phyloP scores from a whole-genome alignment of 2,329 filamentous ascomycete genomes.

The Zymoseptoria passerinii region DNA sequence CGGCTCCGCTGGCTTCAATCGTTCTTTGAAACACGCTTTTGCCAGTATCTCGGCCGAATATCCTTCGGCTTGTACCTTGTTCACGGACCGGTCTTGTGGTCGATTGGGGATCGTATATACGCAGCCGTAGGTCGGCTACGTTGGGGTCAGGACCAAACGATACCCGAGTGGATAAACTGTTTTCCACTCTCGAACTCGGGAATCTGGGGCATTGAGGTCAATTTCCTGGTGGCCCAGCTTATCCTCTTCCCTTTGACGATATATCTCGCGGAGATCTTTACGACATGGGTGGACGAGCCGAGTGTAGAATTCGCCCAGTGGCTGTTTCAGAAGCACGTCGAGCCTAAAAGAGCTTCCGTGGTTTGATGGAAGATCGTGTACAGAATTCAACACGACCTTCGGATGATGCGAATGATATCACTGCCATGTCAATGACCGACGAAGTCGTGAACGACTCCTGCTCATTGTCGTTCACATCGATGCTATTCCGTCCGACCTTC shows the following conservation, averaged over 20 bases:
- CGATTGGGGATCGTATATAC: slow-evolving; percentile 55
- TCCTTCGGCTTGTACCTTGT: slow-evolving; percentile 56
- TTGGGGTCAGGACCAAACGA: slow-evolving; percentile 34
- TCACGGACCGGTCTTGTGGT: slow-evolving; percentile 53
- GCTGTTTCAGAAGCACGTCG: neutral
- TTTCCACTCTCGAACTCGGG: slow-evolving; percentile 4
- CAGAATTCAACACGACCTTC: neutral
- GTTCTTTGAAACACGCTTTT: slow-evolving; percentile 51
- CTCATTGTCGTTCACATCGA: no score
- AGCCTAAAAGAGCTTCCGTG: neutral
- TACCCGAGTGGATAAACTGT: slow-evolving; percentile 3
- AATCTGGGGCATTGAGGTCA: slow-evolving; percentile 1
- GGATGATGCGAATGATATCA: neutral
- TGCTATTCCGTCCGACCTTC: no score
- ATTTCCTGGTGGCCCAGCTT: slow-evolving; percentile 4
- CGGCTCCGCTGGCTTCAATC: slow-evolving; percentile 48
- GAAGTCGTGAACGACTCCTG: no score
- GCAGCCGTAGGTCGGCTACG: slow-evolving; percentile 32
- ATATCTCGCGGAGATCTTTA: slow-evolving; percentile 2
- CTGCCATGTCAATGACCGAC: no score
- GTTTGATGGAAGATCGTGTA: neutral
- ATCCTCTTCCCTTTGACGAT: slow-evolving; percentile 5
- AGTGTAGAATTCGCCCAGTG: slow-evolving; percentile 5
- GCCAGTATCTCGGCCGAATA: slow-evolving; percentile 54
- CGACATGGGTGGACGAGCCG: slow-evolving; percentile 3